These are phyloP conservation scores for Tricholoma terreum DNA, from an alignment of 768 basidiomycete species.

Conservation along the genomic window DNA sequence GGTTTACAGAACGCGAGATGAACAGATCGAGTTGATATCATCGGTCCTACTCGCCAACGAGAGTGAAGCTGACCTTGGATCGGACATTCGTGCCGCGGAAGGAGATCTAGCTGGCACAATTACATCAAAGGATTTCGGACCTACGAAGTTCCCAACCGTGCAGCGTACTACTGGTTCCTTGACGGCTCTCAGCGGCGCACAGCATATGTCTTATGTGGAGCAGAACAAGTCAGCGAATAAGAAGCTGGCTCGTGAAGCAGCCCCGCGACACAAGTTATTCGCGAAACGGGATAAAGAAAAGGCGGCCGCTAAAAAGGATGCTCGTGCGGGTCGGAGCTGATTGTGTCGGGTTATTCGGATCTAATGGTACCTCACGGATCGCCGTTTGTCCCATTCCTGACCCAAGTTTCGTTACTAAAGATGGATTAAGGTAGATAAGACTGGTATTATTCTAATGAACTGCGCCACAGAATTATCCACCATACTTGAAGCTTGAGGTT, in stretches of 20 bases:
- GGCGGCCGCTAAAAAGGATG: conserved; percentile 49
- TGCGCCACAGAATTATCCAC: not conserved
- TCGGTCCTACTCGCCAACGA: conserved; percentile 91
- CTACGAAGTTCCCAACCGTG: conserved; percentile 60
- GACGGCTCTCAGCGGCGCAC: conserved; percentile 80
- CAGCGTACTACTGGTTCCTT: conserved; percentile 82
- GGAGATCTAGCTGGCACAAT: conserved; percentile 84
- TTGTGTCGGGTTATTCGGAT: conserved; percentile 16
- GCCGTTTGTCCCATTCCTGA: not conserved
- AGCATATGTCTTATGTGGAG: conserved; percentile 91
- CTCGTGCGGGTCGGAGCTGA: conserved; percentile 23
- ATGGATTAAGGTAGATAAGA: no score
- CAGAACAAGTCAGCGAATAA: conserved; percentile 91
- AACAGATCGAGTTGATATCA: conserved; percentile 96
- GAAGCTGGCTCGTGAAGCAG: conserved; percentile 55
- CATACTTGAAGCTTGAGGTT: not conserved
- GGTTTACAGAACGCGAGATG: conserved; percentile 86
- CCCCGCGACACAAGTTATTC: conserved; percentile 75
- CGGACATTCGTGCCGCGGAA: conserved; percentile 79
- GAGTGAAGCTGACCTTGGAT: conserved; percentile 82
- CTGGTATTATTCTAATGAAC: no score
- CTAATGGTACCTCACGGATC: conserved; percentile 6
- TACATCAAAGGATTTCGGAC: conserved; percentile 85
- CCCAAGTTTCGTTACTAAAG: not conserved
- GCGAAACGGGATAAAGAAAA: conserved; percentile 79